phyloP scores from a whole-genome alignment of 768 basidiomycete genomes.

The Pleurotus platypus region DNA sequence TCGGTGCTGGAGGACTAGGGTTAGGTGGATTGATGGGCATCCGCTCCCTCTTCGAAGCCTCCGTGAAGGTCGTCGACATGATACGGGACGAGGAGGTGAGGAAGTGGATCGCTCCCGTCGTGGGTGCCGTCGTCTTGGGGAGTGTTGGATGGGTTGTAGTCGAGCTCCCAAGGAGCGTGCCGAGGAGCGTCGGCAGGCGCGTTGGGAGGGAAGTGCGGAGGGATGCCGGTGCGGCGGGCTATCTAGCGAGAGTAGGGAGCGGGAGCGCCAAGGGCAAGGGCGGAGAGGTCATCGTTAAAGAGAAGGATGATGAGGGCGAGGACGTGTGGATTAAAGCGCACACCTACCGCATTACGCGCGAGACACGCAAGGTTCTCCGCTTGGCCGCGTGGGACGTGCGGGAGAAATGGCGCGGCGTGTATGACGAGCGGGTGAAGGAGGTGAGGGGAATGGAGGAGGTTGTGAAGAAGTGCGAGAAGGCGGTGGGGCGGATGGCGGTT shows the following conservation, averaged over 20 bases:
- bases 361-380: constrained; percentile 91
- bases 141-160: constrained; percentile 76
- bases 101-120: constrained; percentile 83
- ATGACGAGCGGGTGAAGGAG: constrained; percentile 78
- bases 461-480: constrained; percentile 65
- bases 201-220: constrained; percentile 60
- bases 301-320: constrained; percentile 43
- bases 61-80: constrained; percentile 72
- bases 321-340: constrained; percentile 66
- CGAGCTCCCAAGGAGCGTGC: constrained; percentile 86
- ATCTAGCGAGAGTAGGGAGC: not conserved
- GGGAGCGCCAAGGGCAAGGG: no score
- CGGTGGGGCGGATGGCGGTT: constrained; percentile 67
- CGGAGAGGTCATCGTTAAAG: constrained; percentile 17
- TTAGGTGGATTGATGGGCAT: constrained; percentile 45
- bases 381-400: constrained; percentile 87
- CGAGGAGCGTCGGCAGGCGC: constrained; percentile 84
- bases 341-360: constrained; percentile 65
- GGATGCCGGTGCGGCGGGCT: not conserved
- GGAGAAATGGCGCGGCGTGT: constrained; percentile 73
- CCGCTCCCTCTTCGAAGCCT: constrained; percentile 73
- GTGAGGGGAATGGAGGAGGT: constrained; percentile 74
- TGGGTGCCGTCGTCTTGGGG: constrained; percentile 75
- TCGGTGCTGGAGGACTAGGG: not conserved
- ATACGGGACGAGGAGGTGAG: constrained; percentile 70